Evolutionary conservation across 257 asterid species (phyloP).

Genomic region (Handroanthus guayacan): DNA sequence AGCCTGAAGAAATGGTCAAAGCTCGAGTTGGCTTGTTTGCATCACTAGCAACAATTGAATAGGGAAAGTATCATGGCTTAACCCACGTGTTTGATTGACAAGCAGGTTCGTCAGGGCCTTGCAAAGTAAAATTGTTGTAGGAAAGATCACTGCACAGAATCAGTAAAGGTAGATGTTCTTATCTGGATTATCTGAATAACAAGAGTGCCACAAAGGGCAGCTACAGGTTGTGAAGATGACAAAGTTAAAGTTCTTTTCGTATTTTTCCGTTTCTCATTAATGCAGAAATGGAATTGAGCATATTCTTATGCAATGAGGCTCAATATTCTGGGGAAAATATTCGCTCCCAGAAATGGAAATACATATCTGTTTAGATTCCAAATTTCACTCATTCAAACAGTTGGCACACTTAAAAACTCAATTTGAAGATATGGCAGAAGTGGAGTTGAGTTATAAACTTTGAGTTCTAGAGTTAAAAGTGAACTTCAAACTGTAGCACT

Average conservation of each 20-base stretch:
- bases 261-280: no score
- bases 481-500: not conserved
- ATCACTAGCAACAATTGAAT: not conserved
- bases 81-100: constrained; percentile 69
- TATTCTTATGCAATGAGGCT: no score
- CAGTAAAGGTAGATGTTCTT: constrained; percentile 44
- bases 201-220: not conserved
- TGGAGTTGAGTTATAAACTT: not conserved
- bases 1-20: not conserved
- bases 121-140: constrained; percentile 79
- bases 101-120: constrained; percentile 68
- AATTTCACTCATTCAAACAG: not conserved
- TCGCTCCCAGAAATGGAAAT: no score
- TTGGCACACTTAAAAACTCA: not conserved
- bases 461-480: not conserved
- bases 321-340: no score
- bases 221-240: not conserved
- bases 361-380: not conserved
- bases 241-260: not conserved
- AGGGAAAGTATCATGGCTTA: constrained; percentile 29
- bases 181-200: constrained; percentile 11
- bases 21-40: not conserved
- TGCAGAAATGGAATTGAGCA: no score
- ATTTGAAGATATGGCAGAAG: not conserved
- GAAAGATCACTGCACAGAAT: constrained; percentile 78